phyloP scores from a whole-genome alignment of 495 filamentous ascomycete genomes.

The Astrothelium subdiscretum region DNA sequence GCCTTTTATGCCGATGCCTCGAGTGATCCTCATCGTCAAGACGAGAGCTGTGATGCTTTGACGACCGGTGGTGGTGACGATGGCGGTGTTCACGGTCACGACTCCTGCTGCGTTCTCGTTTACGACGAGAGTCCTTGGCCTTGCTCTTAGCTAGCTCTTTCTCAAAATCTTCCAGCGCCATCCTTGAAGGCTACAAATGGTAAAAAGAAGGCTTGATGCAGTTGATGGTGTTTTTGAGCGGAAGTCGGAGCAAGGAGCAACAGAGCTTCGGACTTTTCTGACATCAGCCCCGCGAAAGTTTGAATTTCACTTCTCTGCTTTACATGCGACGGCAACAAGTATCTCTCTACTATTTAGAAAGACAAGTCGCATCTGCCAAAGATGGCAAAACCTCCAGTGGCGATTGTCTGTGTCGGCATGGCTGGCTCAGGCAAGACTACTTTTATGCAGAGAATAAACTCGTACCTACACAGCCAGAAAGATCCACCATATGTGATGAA shows the following conservation, averaged over 20 bases:
- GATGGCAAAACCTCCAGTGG: constrained; percentile 36
- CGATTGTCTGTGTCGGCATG: constrained; percentile 95
- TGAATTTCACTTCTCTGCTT: background rate
- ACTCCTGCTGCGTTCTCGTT: constrained; percentile 19
- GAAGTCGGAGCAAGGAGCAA: background rate
- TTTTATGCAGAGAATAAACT: constrained; percentile 95
- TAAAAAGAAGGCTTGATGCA: background rate
- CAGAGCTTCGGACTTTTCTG: background rate
- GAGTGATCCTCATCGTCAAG: constrained; percentile 31
- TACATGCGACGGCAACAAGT: background rate
- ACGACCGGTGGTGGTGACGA: constrained; percentile 37
- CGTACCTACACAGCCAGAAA: constrained; percentile 66
- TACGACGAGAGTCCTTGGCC: constrained; percentile 9
- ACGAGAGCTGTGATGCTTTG: constrained; percentile 25
- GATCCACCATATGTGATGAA: constrained; percentile 87
- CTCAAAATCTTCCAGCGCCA: constrained; percentile 33
- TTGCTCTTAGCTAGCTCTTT: constrained; percentile 27
- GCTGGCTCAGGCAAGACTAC: constrained; percentile 96
- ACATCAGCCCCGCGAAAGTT: background rate
- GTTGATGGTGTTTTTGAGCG: background rate
- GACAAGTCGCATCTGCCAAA: background rate
- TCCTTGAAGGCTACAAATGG: constrained; percentile 1
- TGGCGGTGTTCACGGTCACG: constrained; percentile 23
- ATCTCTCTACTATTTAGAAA: background rate
- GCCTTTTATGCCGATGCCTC: constrained; percentile 44